These are phyloP conservation scores for Pycnococcus provasolii DNA, from an alignment of 139 green algal species.

Conservation along the genomic window DNA sequence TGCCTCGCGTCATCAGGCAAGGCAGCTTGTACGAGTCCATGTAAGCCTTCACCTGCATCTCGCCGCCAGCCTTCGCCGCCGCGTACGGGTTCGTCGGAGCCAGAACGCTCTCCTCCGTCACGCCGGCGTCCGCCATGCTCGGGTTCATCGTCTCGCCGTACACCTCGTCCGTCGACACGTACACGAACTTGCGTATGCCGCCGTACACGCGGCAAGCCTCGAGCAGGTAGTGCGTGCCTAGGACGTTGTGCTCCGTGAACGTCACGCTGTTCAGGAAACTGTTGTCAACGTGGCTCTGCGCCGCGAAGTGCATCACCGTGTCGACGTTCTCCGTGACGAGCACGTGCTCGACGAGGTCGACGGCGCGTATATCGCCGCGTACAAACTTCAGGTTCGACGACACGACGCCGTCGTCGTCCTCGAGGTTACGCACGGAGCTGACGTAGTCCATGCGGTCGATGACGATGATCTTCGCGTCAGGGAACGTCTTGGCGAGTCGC, in stretches of 20 bases:
- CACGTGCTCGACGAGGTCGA: constrained; percentile 79
- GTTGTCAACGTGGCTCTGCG: constrained; percentile 96
- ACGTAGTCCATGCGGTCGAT: constrained; percentile 97
- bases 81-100: constrained; percentile 99
- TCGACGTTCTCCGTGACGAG: constrained; percentile 77
- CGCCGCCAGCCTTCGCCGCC: constrained; percentile 81
- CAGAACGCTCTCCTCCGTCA: constrained; percentile 62
- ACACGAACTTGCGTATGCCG: constrained; percentile 73
- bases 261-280: constrained; percentile 82
- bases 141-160: constrained; percentile 56
- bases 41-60: constrained; percentile 93
- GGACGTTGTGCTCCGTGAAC: constrained; percentile 85
- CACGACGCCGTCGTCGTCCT: too few relatives aligned
- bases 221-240: constrained; percentile 90
- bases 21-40: constrained; percentile 54
- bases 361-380: constrained; percentile 81
- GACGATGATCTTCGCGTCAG: constrained; percentile 62
- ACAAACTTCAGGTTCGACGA: constrained; percentile 88
- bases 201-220: constrained; percentile 68
- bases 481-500: constrained; percentile 56
- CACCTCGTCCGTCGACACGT: constrained; percentile 79
- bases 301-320: constrained; percentile 97
- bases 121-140: constrained; percentile 22
- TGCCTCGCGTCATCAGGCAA: constrained; percentile 89
- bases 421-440: constrained; percentile 61